These are phyloP conservation scores for Singerocomus inundabilis DNA, from an alignment of 1,284 basidiomycete species.

Conservation along the genomic window DNA sequence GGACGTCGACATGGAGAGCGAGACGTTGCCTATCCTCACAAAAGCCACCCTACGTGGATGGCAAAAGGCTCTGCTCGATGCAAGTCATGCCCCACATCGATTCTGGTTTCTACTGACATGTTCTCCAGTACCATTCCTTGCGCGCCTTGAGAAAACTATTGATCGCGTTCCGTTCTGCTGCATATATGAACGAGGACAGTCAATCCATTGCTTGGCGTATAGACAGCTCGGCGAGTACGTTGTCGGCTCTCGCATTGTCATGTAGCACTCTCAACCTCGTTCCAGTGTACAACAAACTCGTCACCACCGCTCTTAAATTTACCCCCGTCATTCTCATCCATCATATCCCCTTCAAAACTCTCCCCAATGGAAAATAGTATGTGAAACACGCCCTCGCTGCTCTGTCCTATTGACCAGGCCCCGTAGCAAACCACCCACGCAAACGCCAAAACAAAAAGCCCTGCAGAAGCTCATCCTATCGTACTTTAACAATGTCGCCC, in stretches of 20 bases:
- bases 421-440: constrained; percentile 70
- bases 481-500: constrained; percentile 83
- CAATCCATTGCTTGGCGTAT: constrained; percentile 78
- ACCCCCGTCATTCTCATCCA: constrained; percentile 88
- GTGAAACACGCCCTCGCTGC: constrained; percentile 32
- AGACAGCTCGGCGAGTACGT: constrained; percentile 64
- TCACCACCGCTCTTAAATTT: constrained; percentile 86
- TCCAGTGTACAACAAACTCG: constrained; percentile 88
- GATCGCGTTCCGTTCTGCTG: constrained; percentile 87
- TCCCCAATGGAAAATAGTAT: constrained; percentile 82
- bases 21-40: constrained; percentile 66
- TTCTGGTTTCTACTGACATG: background rate
- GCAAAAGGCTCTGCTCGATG: constrained; percentile 91
- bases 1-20: constrained; percentile 42
- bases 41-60: constrained; percentile 75
- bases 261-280: constrained; percentile 2
- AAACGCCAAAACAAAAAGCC: constrained; percentile 71
- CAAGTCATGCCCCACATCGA: constrained; percentile 34
- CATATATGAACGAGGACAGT: constrained; percentile 85
- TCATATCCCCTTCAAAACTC: constrained; percentile 85
- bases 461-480: constrained; percentile 90
- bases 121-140: constrained; percentile 75
- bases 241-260: background rate
- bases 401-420: background rate
- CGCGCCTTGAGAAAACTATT: constrained; percentile 83